Evolutionary conservation across 371 early-diverging fungal genomes (phyloP).

Genomic region (Nematocida minor): DNA sequence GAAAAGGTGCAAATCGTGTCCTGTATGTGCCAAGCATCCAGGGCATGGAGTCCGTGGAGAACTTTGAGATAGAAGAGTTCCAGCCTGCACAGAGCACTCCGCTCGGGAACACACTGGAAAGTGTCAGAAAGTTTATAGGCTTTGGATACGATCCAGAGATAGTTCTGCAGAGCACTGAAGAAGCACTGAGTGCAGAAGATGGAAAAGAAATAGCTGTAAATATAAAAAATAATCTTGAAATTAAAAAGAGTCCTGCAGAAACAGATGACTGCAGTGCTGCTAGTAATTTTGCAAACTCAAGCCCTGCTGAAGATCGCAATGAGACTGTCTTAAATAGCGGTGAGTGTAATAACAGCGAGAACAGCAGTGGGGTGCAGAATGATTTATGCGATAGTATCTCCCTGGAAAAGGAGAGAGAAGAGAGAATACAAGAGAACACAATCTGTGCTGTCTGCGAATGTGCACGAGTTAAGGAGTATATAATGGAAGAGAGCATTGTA

Average conservation of each 20-base stretch:
- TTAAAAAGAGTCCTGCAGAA: too few species aligned
- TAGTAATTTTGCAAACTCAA: too few species aligned
- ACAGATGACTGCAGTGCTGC: too few species aligned
- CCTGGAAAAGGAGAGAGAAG: too few species aligned
- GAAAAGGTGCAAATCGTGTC: constrained; percentile 68
- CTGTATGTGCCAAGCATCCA: constrained; percentile 74
- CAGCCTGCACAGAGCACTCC: constrained; percentile 65
- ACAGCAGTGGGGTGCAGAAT: too few species aligned
- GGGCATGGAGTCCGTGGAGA: constrained; percentile 70
- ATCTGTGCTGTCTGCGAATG: too few species aligned
- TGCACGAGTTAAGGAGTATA: not conserved
- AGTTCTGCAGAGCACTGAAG: not conserved
- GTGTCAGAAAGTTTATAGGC: constrained; percentile 60
- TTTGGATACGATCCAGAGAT: constrained; percentile 63
- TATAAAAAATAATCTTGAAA: too few species aligned
- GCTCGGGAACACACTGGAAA: constrained; percentile 13
- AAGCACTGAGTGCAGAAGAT: not conserved
- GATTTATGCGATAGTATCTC: too few species aligned
- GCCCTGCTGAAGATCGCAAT: too few species aligned
- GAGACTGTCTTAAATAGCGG: too few species aligned
- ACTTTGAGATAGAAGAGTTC: constrained; percentile 68
- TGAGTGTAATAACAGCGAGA: too few species aligned
- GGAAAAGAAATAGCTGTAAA: not conserved
- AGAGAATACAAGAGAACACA: too few species aligned
- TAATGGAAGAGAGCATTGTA: not conserved